phyloP scores from a whole-genome alignment of 2,329 filamentous ascomycete genomes.

The Balansia obtecta region DNA sequence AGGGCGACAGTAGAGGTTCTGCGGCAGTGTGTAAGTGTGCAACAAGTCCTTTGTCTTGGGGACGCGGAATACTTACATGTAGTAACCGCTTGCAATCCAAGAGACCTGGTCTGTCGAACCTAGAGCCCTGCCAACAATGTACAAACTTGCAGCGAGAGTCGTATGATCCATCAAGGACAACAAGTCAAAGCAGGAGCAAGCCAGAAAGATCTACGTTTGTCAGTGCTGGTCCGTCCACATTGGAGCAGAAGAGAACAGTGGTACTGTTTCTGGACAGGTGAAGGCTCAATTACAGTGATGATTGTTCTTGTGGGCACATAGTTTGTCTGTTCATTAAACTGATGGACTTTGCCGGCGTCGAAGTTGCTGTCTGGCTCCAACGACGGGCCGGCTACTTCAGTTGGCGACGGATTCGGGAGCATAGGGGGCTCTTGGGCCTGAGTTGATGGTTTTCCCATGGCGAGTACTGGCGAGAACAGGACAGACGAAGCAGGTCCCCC shows the following conservation, averaged over 20 bases:
- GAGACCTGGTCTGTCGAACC: conserved; percentile 35
- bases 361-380: conserved; percentile 6
- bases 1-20: conserved; percentile 34
- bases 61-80: conserved; percentile 28
- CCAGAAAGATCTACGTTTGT: conserved; percentile 37
- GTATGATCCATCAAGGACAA: conserved; percentile 46
- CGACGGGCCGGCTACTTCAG: conserved; percentile 2
- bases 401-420: neutral
- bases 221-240: conserved; percentile 1
- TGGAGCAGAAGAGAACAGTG: neutral
- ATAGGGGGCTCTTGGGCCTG: neutral
- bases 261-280: neutral
- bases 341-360: conserved; percentile 13
- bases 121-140: conserved; percentile 39
- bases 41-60: neutral
- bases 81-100: conserved; percentile 44
- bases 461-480: neutral
- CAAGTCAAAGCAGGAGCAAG: conserved; percentile 42
- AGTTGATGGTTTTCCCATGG: neutral
- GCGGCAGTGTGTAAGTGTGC: neutral
- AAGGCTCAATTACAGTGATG: conserved; percentile 28
- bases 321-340: conserved; percentile 44
- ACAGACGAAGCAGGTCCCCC: neutral
- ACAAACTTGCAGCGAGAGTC: conserved; percentile 40
- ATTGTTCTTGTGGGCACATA: conserved; percentile 39